phyloP scores from a whole-genome alignment of 2,329 filamentous ascomycete species.

The Lecanicillium sp. region DNA sequence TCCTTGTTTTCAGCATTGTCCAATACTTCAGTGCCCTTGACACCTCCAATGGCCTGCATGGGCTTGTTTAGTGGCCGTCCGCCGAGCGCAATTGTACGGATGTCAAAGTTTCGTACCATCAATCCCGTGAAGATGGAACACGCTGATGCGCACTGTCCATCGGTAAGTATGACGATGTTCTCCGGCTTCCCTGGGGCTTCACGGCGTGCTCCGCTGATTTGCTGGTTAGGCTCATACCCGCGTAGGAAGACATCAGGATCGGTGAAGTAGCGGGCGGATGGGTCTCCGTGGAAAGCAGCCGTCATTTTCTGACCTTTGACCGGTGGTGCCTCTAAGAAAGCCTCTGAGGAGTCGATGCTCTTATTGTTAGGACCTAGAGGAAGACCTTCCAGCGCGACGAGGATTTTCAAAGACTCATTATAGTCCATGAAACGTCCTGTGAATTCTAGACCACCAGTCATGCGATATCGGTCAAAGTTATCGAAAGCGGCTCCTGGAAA shows the following conservation, averaged over 20 bases:
- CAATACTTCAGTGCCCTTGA: conserved; percentile 38
- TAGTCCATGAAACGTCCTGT: background rate
- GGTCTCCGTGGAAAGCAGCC: no score
- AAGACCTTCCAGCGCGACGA: no score
- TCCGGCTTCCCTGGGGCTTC: conserved; percentile 3
- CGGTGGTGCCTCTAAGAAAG: no score
- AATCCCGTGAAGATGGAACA: conserved; percentile 12
- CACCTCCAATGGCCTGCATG: conserved; percentile 59
- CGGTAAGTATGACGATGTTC: conserved; percentile 15
- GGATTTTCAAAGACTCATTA: no score
- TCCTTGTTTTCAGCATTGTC: background rate
- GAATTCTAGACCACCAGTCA: conserved; percentile 2
- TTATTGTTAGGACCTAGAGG: no score
- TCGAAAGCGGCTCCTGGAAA: conserved; percentile 3
- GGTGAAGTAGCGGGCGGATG: no score
- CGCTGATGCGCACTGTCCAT: conserved; percentile 15
- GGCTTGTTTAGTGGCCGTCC: conserved; percentile 44
- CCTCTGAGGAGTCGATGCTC: no score
- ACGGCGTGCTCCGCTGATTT: background rate
- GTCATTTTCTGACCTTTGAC: no score
- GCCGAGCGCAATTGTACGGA: conserved; percentile 45
- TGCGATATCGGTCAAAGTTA: conserved; percentile 1
- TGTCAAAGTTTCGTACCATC: conserved; percentile 6
- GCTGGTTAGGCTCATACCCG: background rate
- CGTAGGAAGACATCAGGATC: no score